Base-by-base conservation (phyloP, 2,329 filamentous ascomycete genomes). In the Trichoderma citrinoviride region DNA sequence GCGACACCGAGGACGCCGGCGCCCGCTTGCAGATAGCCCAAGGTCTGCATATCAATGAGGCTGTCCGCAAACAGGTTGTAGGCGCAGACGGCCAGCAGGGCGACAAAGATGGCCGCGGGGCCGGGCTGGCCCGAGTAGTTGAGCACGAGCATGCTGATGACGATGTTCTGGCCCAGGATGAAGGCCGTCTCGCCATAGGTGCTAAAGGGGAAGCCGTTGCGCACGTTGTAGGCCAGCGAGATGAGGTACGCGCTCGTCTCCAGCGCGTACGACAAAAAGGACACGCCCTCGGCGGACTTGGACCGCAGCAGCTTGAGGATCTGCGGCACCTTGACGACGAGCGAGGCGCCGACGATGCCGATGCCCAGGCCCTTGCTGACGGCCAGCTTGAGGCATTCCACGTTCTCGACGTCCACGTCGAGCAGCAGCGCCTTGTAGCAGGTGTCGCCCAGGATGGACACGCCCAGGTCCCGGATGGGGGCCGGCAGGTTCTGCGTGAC, bases 261-360 rank as follows among this genome's bases (percentile, higher is more conserved):
- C 75, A 99, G 91, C 40, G 95, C 83, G 81, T 97, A 98, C 37
- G 91, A 90, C 50, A 96, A 85, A 80, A 98, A 96, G 55, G 88
- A 92, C 67, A 99, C 85, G 71, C 95, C 95, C 50, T 87, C 86
- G 29, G 93, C 88, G 56, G 92, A 97, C 73, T 88, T 86, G 54
- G 92, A 93, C 73, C 84, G 83, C 73, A 95, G 79, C 58, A 99
- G 88, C 82, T 99, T 99, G 77, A 97, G 78, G 75, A 99, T 94
- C 82, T 99, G 95, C 0, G 95, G 95, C 27, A 99, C 88, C 81
- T 99, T 99, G 82, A 99, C 93, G 72, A 98, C 87, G 62, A 91
- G 89, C 29, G 91, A 93, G 61, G 93, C 92, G 70, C 85, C 90
- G 74, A 99, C 93, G 79, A 99, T 99, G 76, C 89, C 95, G 71